Percentiles rank a stretch among this genome's conserved stretches.
phyloP scores from a whole-genome alignment of 1,284 basidiomycete species.

The Rhodotorula sp. region DNA sequence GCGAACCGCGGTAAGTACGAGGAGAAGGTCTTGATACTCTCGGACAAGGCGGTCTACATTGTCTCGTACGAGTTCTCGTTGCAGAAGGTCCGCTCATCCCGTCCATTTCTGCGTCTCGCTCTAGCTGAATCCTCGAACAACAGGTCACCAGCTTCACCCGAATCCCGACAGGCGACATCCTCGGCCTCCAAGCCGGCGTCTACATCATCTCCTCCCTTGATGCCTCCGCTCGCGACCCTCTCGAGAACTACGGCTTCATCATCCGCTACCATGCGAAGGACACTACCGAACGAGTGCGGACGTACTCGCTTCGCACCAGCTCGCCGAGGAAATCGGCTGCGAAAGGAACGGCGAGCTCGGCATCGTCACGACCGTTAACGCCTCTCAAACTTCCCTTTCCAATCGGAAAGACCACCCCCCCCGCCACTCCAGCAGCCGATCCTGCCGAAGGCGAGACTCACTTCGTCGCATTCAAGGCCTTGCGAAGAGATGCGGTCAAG shows the following conservation, averaged over 20 bases:
- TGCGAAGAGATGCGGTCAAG: slow-evolving; percentile 45
- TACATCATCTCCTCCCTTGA: slow-evolving; percentile 89
- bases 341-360: too few relatives aligned
- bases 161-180: slow-evolving; percentile 77
- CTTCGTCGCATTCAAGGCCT: slow-evolving; percentile 54
- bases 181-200: slow-evolving; percentile 75
- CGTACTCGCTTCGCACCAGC: slow-evolving; percentile 75
- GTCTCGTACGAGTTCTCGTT: slow-evolving; percentile 43
- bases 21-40: slow-evolving; percentile 83
- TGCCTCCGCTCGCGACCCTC: slow-evolving; percentile 73
- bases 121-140: background rate
- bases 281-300: slow-evolving; percentile 63
- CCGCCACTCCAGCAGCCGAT: background rate
- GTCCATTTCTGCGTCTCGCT: slow-evolving; percentile 1
- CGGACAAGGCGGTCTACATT: slow-evolving; percentile 39
- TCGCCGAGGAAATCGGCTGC: slow-evolving; percentile 14
- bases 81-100: slow-evolving; percentile 52
- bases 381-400: slow-evolving; percentile 6
- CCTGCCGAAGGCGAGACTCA: slow-evolving; percentile 32
- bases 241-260: slow-evolving; percentile 81
- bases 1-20: slow-evolving; percentile 70
- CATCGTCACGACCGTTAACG: background rate
- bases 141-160: slow-evolving; percentile 53
- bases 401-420: background rate
- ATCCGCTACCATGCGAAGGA: slow-evolving; percentile 70